Percentiles rank a stretch among this genome's conserved stretches.
Evolutionary conservation across 805 yeast species (phyloP).

Genomic region (Tetrapisispora nanseiensis): DNA sequence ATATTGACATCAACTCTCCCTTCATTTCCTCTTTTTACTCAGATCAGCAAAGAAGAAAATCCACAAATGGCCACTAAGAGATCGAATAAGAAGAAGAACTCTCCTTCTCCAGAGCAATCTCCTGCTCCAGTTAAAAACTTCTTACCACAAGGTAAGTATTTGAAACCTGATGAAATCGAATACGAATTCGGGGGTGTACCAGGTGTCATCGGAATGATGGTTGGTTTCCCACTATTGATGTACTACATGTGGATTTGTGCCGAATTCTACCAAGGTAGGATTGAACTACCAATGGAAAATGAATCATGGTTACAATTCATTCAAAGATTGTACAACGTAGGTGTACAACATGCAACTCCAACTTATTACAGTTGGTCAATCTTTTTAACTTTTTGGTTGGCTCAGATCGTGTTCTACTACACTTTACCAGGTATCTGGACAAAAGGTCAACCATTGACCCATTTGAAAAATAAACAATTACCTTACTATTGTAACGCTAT

Average conservation of each 20-base stretch:
- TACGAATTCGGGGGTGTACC: conserved; percentile 90
- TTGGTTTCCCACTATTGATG: conserved; percentile 89
- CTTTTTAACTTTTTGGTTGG: conserved; percentile 57
- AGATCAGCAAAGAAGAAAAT: too few species aligned
- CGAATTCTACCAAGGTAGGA: conserved; percentile 61
- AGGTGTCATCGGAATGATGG: conserved; percentile 87
- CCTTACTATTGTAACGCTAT: conserved; percentile 92
- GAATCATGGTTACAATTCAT: conserved; percentile 43
- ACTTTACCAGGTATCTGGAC: conserved; percentile 91
- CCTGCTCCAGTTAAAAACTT: conserved; percentile 8
- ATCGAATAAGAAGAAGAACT: neutral
- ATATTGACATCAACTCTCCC: too few species aligned
- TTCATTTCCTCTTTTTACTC: too few species aligned
- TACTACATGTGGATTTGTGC: conserved; percentile 94
- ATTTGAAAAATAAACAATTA: conserved; percentile 67
- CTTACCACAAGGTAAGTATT: conserved; percentile 32
- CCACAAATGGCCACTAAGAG: neutral
- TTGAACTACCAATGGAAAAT: conserved; percentile 63
- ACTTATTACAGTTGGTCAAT: conserved; percentile 52
- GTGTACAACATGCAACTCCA: conserved; percentile 49
- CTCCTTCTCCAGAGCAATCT: neutral
- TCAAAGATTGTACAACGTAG: conserved; percentile 35
- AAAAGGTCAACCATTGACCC: conserved; percentile 85
- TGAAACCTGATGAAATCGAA: conserved; percentile 46
- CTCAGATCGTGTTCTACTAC: conserved; percentile 68